These are phyloP conservation scores for Phytophthora sojae DNA, from an alignment of 352 stramenopile genomes.

Conservation along the genomic window DNA sequence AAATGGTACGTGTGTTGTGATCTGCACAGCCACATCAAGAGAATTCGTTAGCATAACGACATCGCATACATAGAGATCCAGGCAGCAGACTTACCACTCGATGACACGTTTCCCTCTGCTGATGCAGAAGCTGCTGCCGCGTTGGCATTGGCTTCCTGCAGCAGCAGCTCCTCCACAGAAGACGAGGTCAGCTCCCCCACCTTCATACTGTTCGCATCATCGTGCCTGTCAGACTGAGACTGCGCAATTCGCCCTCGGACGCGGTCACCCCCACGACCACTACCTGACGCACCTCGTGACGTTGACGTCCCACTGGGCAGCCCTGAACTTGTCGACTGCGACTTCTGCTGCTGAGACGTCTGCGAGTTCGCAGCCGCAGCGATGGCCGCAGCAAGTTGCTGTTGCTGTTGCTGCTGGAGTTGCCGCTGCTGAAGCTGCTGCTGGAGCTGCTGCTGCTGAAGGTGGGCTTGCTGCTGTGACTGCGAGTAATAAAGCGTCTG, in stretches of 20 bases:
- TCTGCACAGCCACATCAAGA: slow-evolving; percentile 11
- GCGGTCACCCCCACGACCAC: slow-evolving; percentile 6
- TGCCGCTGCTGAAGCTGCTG: slow-evolving; percentile 55
- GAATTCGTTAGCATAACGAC: slow-evolving; percentile 11
- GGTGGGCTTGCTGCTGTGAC: slow-evolving; percentile 54
- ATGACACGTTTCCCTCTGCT: slow-evolving; percentile 6
- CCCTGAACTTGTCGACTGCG: slow-evolving; percentile 23
- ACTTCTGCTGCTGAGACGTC: slow-evolving; percentile 39
- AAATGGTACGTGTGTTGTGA: slow-evolving; percentile 34
- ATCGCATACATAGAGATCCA: background rate
- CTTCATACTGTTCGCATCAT: slow-evolving; percentile 43
- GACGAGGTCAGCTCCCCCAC: slow-evolving; percentile 27
- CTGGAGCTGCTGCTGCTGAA: slow-evolving; percentile 57
- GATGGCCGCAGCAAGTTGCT: slow-evolving; percentile 51
- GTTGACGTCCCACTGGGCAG: slow-evolving; percentile 30
- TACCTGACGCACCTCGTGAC: slow-evolving; percentile 40
- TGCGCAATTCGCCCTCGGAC: slow-evolving; percentile 18
- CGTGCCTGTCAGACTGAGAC: slow-evolving; percentile 34
- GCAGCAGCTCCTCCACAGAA: slow-evolving; percentile 46
- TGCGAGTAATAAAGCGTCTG: slow-evolving; percentile 70
- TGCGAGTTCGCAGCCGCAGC: slow-evolving; percentile 37
- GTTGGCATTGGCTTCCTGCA: slow-evolving; percentile 22
- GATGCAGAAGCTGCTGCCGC: slow-evolving; percentile 12
- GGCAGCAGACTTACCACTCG: slow-evolving; percentile 21
- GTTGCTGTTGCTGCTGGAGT: slow-evolving; percentile 50